Evolutionary conservation across 257 asterid genomes (phyloP).

Genomic region (Solanum infundibuliforme): DNA sequence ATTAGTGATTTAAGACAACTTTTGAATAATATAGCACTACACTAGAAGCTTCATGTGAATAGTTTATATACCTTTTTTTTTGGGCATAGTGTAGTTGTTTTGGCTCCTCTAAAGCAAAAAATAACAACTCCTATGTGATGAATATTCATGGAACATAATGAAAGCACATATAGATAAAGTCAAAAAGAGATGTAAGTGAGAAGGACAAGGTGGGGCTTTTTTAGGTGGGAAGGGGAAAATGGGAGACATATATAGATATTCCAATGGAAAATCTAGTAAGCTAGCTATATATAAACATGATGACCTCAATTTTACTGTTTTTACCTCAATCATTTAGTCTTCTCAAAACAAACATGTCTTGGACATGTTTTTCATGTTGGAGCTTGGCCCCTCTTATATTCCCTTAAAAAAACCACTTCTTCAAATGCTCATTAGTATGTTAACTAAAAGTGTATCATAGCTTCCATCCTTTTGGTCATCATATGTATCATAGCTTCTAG

Average conservation of each 20-base stretch:
- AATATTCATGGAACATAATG: conserved; percentile 16
- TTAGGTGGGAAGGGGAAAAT: background rate
- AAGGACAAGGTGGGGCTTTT: background rate
- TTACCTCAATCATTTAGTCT: background rate
- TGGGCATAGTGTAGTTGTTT: background rate
- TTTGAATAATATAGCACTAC: background rate
- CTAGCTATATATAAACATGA: background rate
- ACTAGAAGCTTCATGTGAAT: background rate
- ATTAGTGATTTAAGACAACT: background rate
- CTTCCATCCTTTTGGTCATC: background rate
- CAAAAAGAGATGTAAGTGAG: conserved; percentile 1
- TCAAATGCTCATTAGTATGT: conserved; percentile 23
- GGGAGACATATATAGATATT: background rate
- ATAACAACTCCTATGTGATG: conserved; percentile 4
- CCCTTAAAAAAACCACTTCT: conserved; percentile 11
- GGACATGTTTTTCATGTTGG: conserved; percentile 50
- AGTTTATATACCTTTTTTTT: background rate
- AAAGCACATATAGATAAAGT: conserved; percentile 18
- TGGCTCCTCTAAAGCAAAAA: background rate
- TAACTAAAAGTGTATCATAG: conserved; percentile 22
- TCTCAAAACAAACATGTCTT: conserved; percentile 46
- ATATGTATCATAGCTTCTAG: background rate
- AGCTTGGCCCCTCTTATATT: conserved; percentile 14
- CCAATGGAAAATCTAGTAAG: background rate
- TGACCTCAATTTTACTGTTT: conserved; percentile 5